Percentiles rank a stretch among this genome's conserved stretches.
Conservation (phyloP, 73 alveolate species). For the Paramecium sexaurelia region DNA sequence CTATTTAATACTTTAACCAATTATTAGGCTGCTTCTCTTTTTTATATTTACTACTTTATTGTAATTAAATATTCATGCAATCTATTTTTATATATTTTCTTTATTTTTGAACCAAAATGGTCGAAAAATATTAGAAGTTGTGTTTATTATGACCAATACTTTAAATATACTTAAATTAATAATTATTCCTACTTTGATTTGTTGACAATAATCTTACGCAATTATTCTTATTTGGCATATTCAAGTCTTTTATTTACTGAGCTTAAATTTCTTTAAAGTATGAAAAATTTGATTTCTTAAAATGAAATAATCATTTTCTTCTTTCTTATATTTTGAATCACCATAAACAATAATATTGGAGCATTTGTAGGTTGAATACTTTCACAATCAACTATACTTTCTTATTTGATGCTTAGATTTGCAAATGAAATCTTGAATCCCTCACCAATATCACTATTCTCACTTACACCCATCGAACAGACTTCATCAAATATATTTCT, state of each 20-base stretch:
- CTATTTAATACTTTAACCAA: neutral
- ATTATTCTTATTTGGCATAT: neutral
- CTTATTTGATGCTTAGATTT: neutral
- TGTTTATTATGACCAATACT: conserved; percentile 15
- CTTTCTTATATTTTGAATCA: neutral
- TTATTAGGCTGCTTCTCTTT: neutral
- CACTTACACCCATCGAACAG: neutral
- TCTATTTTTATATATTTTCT: neutral
- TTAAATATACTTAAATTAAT: neutral
- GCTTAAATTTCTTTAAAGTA: neutral
- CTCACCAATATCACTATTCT: neutral
- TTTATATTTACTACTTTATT: neutral
- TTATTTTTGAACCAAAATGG: neutral
- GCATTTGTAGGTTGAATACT: conserved; percentile 32
- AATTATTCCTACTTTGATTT: conserved; percentile 4
- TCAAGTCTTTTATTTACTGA: neutral
- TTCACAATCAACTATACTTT: neutral
- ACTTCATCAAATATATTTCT: neutral
- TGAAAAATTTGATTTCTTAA: neutral
- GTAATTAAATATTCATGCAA: neutral
- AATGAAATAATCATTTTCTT: neutral
- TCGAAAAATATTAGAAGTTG: neutral
- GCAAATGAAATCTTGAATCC: conserved; percentile 34
- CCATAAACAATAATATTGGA: neutral
- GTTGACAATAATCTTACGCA: neutral